Evolutionary conservation across 306 rosid species (phyloP).

Genomic region (Lathyrus oleraceus): DNA sequence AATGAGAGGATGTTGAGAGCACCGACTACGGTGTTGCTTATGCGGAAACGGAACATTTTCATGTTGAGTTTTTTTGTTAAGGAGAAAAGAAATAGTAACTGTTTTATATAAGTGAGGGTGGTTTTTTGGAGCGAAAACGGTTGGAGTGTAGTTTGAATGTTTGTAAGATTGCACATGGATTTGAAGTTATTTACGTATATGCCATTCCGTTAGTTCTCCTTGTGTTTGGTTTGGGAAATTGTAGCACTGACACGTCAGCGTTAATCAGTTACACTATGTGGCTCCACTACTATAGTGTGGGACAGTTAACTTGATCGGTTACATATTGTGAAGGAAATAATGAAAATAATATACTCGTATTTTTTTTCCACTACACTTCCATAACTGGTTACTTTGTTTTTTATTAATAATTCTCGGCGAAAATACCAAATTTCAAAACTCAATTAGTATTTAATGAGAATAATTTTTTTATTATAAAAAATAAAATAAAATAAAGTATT

Average conservation of each 20-base stretch:
- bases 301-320: too few relatives aligned
- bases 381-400: too few relatives aligned
- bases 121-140: slow-evolving; percentile 12
- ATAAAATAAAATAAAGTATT: too few relatives aligned
- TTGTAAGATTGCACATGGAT: background rate
- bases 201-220: background rate
- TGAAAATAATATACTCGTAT: too few relatives aligned
- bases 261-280: slow-evolving; percentile 19
- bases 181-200: slow-evolving; percentile 3
- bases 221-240: background rate
- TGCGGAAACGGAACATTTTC: slow-evolving; percentile 45
- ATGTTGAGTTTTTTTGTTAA: background rate
- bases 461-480: too few relatives aligned
- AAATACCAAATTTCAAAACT: too few relatives aligned
- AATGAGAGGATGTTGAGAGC: slow-evolving; percentile 56
- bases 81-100: background rate
- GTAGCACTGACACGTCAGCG: background rate
- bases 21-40: slow-evolving; percentile 64
- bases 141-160: background rate
- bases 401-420: too few relatives aligned
- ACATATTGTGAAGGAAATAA: too few relatives aligned
- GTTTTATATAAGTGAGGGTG: slow-evolving; percentile 26
- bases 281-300: background rate
- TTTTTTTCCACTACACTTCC: too few relatives aligned
- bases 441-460: too few relatives aligned